Conservation (phyloP, 495 filamentous ascomycete genomes). For the Penicillium diatomitis region DNA sequence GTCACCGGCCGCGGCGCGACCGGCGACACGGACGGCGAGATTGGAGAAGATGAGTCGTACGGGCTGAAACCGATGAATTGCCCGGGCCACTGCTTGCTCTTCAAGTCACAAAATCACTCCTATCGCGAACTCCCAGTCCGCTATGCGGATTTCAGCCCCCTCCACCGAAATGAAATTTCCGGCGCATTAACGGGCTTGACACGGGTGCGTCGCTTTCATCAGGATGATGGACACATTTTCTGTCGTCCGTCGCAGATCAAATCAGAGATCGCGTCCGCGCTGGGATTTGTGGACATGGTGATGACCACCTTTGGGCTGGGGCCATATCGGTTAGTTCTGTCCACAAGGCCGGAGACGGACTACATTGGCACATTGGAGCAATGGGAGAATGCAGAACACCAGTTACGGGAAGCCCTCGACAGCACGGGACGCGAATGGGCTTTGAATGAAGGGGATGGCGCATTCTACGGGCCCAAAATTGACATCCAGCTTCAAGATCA, state of each 20-base stretch:
- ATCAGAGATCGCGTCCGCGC: slow-evolving; percentile 66
- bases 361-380: slow-evolving; percentile 72
- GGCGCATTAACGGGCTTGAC: slow-evolving; percentile 82
- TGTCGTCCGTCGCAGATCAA: slow-evolving; percentile 77
- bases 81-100: slow-evolving; percentile 87
- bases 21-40: slow-evolving; percentile 34
- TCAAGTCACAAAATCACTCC: slow-evolving; percentile 59
- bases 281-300: slow-evolving; percentile 71
- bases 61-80: slow-evolving; percentile 97
- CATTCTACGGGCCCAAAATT: slow-evolving; percentile 94
- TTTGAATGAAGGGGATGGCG: slow-evolving; percentile 73
- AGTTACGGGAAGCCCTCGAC: slow-evolving; percentile 61
- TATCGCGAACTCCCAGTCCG: slow-evolving; percentile 81
- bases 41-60: slow-evolving; percentile 65
- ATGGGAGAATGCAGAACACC: slow-evolving; percentile 73
- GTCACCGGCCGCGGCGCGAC: slow-evolving; percentile 57
- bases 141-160: slow-evolving; percentile 86
- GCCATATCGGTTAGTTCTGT: slow-evolving; percentile 67
- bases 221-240: slow-evolving; percentile 95
- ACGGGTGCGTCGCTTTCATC: slow-evolving; percentile 85
- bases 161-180: slow-evolving; percentile 86
- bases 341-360: slow-evolving; percentile 66
- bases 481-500: slow-evolving; percentile 78
- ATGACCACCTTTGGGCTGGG: slow-evolving; percentile 69
- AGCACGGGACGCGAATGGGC: slow-evolving; percentile 57